phyloP scores from a whole-genome alignment of 192 early-diverging fungal genomes.

The Rhizophagus sp. region DNA sequence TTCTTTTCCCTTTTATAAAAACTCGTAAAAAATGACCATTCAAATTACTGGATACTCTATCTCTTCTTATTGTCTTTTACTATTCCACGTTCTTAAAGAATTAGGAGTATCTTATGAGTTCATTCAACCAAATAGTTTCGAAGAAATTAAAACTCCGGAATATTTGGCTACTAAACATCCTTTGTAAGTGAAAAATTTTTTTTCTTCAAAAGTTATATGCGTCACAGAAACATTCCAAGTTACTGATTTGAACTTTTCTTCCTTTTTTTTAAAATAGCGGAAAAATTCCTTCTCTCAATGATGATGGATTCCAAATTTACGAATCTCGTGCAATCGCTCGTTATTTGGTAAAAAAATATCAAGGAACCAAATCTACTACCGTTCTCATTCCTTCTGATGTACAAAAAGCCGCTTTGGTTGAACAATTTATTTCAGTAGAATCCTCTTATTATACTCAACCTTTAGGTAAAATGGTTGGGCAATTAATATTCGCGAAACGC shows the following conservation, averaged over 20 bases:
- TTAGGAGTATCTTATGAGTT: slow-evolving; percentile 41
- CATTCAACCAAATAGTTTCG: not conserved
- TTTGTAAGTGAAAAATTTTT: slow-evolving; percentile 23
- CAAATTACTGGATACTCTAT: slow-evolving; percentile 29
- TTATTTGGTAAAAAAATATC: slow-evolving; percentile 33
- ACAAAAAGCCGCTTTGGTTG: slow-evolving; percentile 34
- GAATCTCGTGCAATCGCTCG: slow-evolving; percentile 45
- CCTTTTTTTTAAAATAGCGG: slow-evolving; percentile 19
- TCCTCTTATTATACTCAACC: not conserved
- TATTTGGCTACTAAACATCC: slow-evolving; percentile 37
- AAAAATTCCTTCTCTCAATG: slow-evolving; percentile 43
- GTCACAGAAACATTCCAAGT: not conserved
- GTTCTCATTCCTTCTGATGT: slow-evolving; percentile 35
- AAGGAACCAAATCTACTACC: not conserved
- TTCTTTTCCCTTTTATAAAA: too few species aligned
- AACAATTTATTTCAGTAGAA: slow-evolving; percentile 38
- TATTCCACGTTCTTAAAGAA: slow-evolving; percentile 35
- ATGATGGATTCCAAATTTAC: slow-evolving; percentile 35
- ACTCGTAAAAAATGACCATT: slow-evolving; percentile 13
- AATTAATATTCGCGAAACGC: not conserved
- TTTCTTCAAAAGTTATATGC: too few species aligned
- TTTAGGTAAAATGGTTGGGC: not conserved
- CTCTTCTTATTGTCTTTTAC: slow-evolving; percentile 34
- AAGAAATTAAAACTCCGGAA: slow-evolving; percentile 37
- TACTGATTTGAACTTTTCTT: not conserved